These are phyloP conservation scores for Circinella umbellata DNA, from an alignment of 371 early-diverging fungal genomes.

Conservation along the genomic window DNA sequence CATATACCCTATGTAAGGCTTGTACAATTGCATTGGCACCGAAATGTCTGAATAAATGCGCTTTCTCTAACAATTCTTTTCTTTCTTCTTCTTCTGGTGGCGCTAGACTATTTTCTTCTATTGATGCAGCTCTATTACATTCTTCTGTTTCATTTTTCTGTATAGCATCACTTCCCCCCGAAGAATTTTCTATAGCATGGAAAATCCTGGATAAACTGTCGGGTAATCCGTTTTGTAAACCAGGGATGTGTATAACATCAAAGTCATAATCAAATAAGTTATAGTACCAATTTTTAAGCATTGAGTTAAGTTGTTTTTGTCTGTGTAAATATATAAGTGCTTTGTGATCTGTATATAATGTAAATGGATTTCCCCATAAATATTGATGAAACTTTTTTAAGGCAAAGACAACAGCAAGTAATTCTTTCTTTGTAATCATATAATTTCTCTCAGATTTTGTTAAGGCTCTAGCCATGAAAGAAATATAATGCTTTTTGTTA, in stretches of 20 bases:
- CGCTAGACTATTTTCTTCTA: too few species aligned
- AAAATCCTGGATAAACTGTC: too few species aligned
- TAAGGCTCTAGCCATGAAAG: too few species aligned
- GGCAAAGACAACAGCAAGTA: conserved; percentile 21
- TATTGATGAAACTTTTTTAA: conserved; percentile 28
- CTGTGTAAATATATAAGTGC: conserved; percentile 20
- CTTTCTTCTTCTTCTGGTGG: conserved; percentile 17
- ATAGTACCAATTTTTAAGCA: conserved; percentile 20
- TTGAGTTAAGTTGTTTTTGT: conserved; percentile 16
- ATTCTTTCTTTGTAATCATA: conserved; percentile 17
- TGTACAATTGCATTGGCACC: conserved; percentile 25
- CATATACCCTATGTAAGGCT: conserved; percentile 19
- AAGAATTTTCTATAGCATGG: too few species aligned
- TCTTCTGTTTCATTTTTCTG: too few species aligned
- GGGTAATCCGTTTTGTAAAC: too few species aligned
- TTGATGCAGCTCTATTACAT: too few species aligned
- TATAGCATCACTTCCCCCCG: too few species aligned
- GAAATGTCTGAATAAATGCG: conserved; percentile 26
- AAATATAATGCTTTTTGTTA: too few species aligned
- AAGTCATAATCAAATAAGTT: conserved; percentile 8
- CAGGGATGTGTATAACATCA: too few species aligned
- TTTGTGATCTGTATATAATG: conserved; percentile 25
- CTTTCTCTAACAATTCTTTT: conserved; percentile 15
- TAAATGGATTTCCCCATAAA: conserved; percentile 29
- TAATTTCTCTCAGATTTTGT: too few species aligned